Evolutionary conservation across 768 basidiomycete species (phyloP), one percentile per base, ranked within the genome.

Genomic region (Podaxis sp.): DNA sequence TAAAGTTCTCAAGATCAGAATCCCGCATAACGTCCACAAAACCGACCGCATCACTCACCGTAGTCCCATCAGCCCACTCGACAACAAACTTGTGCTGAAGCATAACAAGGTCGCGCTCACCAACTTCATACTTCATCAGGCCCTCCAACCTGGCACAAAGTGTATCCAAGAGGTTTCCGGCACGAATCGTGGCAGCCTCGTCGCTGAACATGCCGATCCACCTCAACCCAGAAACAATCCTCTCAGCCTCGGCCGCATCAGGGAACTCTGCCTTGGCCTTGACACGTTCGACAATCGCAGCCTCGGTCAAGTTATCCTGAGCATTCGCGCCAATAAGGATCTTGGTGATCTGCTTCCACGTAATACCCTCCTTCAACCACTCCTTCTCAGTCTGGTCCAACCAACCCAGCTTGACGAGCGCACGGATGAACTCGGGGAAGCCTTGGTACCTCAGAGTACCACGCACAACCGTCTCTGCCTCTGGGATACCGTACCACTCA

Each of bases 71-170:
- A 38, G 84, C 81, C 85, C 90, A 92, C 72, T 95, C 88, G 40
- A 99, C 88, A 68, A 93, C 78, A 73, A 99, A 99, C 80, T 96
- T 96, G 85, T 99, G 96, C 78, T 98, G 96, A 59, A 99, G 87
- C 88, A 99, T 93, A 64, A 99, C 93, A 64, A 99, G 85, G 75
- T 99, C 96, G 11, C 93, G 89, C 77, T 99, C 95, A 66, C 93
- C 93, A 52, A 81, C 77, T 66, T 88, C 91, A 77, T 96, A 98
- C 75, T 88, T 85, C 93, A 98, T 97, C 73, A 96, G 83, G 64
- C 81, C 85, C 81, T 99, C 96, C 54, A 99, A 84, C 22, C 83
- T 87, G 2, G 86, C 92, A 73, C 96, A 97, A 64, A 99, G 89
- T 3, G 97, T 96, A 76, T 97, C 95, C 66, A 99, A 86, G 67